Evolutionary conservation across 108 stramenopile species (phyloP).

Genomic region (Cyclostephanos tholiformis): DNA sequence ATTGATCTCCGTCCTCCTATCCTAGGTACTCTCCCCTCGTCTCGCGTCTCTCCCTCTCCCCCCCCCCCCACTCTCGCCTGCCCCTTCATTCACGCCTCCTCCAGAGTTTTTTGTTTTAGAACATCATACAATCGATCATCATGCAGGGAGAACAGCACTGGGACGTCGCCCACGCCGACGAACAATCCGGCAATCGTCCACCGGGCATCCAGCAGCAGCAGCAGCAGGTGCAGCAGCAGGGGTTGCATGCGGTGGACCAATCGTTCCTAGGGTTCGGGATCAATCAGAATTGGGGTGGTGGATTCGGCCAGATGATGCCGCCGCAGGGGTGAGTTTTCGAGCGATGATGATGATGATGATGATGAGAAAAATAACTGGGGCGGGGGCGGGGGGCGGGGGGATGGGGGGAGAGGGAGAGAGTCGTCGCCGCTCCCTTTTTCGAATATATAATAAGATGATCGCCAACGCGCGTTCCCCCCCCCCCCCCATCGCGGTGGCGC

Average conservation of each 20-base stretch:
- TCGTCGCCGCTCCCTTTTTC: too few species aligned
- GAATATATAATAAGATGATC: too few species aligned
- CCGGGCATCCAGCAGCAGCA: constrained; percentile 32
- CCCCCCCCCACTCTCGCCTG: too few species aligned
- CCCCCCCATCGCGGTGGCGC: neutral
- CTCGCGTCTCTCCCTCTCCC: too few species aligned
- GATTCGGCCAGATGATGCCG: constrained; percentile 46
- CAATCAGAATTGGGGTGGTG: constrained; percentile 53
- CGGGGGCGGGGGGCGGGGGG: too few species aligned
- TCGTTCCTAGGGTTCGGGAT: constrained; percentile 48
- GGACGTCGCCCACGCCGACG: neutral
- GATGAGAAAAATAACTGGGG: neutral
- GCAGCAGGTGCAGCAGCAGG: constrained; percentile 28
- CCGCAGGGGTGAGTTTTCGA: constrained; percentile 30
- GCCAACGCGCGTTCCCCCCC: too few species aligned
- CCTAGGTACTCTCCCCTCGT: too few species aligned
- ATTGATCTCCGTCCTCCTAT: too few species aligned
- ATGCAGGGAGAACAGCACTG: neutral
- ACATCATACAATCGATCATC: neutral
- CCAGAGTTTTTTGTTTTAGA: too few species aligned
- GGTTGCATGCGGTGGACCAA: too few species aligned
- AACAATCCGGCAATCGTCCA: neutral
- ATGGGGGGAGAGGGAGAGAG: too few species aligned
- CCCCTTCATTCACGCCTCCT: too few species aligned
- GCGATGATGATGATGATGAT: neutral